Conservation (phyloP, 2,329 filamentous ascomycete species). For the Canariomyces notabilis region DNA sequence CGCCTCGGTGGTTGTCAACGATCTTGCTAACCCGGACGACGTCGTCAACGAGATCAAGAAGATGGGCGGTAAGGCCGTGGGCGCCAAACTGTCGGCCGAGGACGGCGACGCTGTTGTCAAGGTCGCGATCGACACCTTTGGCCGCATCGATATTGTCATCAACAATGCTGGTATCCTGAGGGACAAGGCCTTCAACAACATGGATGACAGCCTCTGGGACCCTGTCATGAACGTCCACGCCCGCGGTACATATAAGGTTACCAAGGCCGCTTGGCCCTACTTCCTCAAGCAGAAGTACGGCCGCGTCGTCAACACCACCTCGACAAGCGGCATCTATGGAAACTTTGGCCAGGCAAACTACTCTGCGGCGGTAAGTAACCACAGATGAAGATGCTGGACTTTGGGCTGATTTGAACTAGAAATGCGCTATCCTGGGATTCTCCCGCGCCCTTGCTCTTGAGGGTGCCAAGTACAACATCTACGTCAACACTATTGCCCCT, state of each 20-base stretch:
- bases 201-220: slow-evolving; percentile 93
- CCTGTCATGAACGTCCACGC: slow-evolving; percentile 89
- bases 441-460: slow-evolving; percentile 89
- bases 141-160: slow-evolving; percentile 88
- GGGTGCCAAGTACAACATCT: slow-evolving; percentile 96
- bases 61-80: slow-evolving; percentile 80
- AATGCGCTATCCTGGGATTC: slow-evolving; percentile 91
- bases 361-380: slow-evolving; percentile 66
- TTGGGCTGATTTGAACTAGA: slow-evolving; percentile 45
- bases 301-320: slow-evolving; percentile 93
- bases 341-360: slow-evolving; percentile 99
- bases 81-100: slow-evolving; percentile 89
- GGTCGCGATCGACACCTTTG: slow-evolving; percentile 86
- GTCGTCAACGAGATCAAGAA: slow-evolving; percentile 92
- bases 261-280: slow-evolving; percentile 96
- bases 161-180: slow-evolving; percentile 98
- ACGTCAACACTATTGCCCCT: slow-evolving; percentile 94
- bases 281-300: slow-evolving; percentile 99
- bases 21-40: slow-evolving; percentile 84
- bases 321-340: slow-evolving; percentile 94
- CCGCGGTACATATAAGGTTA: slow-evolving; percentile 90
- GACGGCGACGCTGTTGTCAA: slow-evolving; percentile 90
- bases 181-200: slow-evolving; percentile 97
- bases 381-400: background rate
- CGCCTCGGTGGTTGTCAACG: slow-evolving; percentile 87